Evolutionary conservation across 768 basidiomycete genomes (phyloP).

Genomic region (Naganishia vaughanmartiniae): DNA sequence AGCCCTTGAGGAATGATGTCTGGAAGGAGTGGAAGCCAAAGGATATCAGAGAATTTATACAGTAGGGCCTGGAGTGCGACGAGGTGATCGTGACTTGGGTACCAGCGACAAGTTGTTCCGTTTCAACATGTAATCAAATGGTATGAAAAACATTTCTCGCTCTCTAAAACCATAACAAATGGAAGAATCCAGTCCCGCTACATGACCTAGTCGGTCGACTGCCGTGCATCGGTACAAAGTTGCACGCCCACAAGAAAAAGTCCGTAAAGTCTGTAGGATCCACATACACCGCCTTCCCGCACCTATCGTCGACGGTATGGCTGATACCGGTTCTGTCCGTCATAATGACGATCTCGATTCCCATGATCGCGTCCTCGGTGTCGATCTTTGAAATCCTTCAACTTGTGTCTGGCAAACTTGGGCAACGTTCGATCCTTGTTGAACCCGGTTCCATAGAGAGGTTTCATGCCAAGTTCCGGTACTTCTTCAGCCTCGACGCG

Average conservation of each 20-base stretch:
- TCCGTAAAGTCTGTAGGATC: too few species aligned
- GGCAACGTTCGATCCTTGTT: constrained; percentile 15
- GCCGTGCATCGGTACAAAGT: too few species aligned
- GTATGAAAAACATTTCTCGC: too few species aligned
- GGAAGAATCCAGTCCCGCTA: too few species aligned
- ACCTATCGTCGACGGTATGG: background rate
- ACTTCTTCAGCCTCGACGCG: background rate
- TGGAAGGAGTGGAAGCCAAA: constrained; percentile 6
- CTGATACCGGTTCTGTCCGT: background rate
- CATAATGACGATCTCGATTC: background rate
- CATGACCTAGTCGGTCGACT: too few species aligned
- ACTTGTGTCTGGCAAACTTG: background rate
- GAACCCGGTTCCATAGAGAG: constrained; percentile 8
- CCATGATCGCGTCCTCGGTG: background rate
- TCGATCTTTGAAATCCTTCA: background rate
- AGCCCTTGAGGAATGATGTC: background rate
- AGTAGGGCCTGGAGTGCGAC: background rate
- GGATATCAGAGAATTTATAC: constrained; percentile 9
- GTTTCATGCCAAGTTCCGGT: background rate
- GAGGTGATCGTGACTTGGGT: background rate
- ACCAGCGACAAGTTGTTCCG: background rate
- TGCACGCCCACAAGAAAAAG: too few species aligned
- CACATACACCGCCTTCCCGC: background rate
- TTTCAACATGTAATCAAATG: background rate
- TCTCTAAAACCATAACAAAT: too few species aligned